Evolutionary conservation across 345 rosid species (phyloP), one percentile per base, ranked within the genome.

Genomic region (Camelina neglecta): DNA sequence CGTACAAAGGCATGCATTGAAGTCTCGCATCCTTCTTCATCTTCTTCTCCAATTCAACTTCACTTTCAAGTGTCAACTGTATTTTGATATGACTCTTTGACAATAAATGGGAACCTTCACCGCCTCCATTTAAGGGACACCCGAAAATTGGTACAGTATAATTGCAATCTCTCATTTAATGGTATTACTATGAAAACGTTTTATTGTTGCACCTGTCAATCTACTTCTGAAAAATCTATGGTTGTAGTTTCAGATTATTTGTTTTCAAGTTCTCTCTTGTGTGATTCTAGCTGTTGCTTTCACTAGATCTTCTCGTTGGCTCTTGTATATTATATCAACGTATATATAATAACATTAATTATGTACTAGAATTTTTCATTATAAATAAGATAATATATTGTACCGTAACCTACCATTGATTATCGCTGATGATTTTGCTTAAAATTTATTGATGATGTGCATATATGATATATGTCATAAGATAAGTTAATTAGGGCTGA

Each of bases 31-130:
- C 60, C 4, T 61, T 64, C 12, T 42, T 53, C 71, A 42, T 73
- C 63, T 26, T 63, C 76, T 54, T 62, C 75, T 51, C 76, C 62
- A 41, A 54, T 73, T 53, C 62, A 38, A 10, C 66, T 61, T 49
- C 60, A 39, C 60, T 72, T 51, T 47, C 69, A 73, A 65, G 65
- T 65, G 65, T 45, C 69, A 74, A 65, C 72, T 65, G 72, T 65
- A 65, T 74, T 56, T 45, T 21, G 56, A 44, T 33, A 11, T 55
- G 71, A 54, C 71, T 74, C 57, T 47, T 65, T 12, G 38, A 65
- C 78, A 74, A 56, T 74, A 45, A 74, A 72, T 74, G 71, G 65
- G 59, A 65, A 57, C 71, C 72, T 74, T 74, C 78, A 74, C 78
- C 78, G 58, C 65, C 65, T 74, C 78, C 71, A 74, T 65, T 74